Base-by-base conservation (phyloP, 768 basidiomycete species). In the Royoungia palumana region DNA sequence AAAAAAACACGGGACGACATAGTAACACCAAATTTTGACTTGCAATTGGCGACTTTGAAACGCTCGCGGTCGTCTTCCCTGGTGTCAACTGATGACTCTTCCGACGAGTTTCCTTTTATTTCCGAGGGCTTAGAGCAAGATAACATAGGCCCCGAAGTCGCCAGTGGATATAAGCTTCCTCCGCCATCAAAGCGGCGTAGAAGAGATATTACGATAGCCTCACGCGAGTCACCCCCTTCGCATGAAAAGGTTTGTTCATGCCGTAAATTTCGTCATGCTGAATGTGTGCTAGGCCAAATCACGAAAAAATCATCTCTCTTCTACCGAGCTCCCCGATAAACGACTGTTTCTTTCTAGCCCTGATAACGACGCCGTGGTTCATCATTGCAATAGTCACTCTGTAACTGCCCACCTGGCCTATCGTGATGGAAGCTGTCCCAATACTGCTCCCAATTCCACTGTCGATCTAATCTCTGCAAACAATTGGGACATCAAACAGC, bases 21-120 rank as follows among this genome's bases (percentile, higher is more conserved):
- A 51, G 34, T 64, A 8, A 51, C 56, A 3, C 72, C 76, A 21
- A 70, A 79, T 51, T 81, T 81, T 51, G 71, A 79, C 49, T 54
- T 85, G 20, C 69, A 78, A 43, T 75, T 84, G 40, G 63, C 76
- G 39, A 55, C 60, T 38, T 44, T 61, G 43, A 47, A 55, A 54
- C 52, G 63, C 55, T 50, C 49, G 55, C 45, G 44, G 21, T 66
- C 68, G 9, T 41, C 63, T 35, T 32, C 51, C 17, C 24, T 46
- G 25, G 19, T 56, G 30, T 58, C 62, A 13, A 39, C 59, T 19
- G 58, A 66, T 45, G 62, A 60, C 25, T 74, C 75, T 32, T 64
- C 61, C 32, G 66, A 69, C 35, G 73, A 70, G 16, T 47, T 74
- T 13, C 65, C 67, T 0, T 62, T 66, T 3, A 57, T 69, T 20